These are phyloP conservation scores for Pugionium cornutum DNA, from an alignment of 345 rosid genomes.

Conservation along the genomic window DNA sequence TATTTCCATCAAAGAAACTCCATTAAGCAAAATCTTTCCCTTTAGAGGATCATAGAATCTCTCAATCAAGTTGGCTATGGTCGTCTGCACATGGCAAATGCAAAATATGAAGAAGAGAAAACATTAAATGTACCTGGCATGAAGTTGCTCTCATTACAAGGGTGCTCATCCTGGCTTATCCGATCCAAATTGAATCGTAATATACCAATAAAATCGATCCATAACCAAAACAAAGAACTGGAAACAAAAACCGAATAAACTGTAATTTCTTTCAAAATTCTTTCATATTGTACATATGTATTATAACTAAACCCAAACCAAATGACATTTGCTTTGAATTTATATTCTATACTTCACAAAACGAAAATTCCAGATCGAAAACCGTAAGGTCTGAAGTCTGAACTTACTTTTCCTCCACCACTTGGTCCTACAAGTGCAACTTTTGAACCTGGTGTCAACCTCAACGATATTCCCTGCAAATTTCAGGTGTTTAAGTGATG, in stretches of 20 bases:
- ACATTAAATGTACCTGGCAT: no score
- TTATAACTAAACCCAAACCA: not conserved
- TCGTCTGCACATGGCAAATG: conserved; percentile 60
- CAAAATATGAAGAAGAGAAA: not conserved
- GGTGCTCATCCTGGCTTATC: no score
- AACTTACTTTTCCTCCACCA: conserved; percentile 91
- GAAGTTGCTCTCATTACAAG: no score
- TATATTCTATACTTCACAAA: not conserved
- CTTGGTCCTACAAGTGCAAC: conserved; percentile 97
- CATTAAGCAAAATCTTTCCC: conserved; percentile 77
- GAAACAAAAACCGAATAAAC: not conserved
- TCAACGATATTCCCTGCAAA: conserved; percentile 78
- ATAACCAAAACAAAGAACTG: no score
- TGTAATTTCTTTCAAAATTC: not conserved
- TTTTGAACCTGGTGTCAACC: conserved; percentile 81
- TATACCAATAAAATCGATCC: no score
- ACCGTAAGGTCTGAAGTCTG: not conserved
- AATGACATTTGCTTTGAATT: not conserved
- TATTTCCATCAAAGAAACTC: conserved; percentile 75
- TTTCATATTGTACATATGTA: not conserved
- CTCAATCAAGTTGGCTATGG: conserved; percentile 87
- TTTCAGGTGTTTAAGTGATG: not conserved
- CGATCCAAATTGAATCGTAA: no score
- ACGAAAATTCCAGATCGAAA: not conserved
- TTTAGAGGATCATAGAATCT: conserved; percentile 88